Conservation (phyloP, 73 alveolate species). For the Paramecium biaurelia region DNA sequence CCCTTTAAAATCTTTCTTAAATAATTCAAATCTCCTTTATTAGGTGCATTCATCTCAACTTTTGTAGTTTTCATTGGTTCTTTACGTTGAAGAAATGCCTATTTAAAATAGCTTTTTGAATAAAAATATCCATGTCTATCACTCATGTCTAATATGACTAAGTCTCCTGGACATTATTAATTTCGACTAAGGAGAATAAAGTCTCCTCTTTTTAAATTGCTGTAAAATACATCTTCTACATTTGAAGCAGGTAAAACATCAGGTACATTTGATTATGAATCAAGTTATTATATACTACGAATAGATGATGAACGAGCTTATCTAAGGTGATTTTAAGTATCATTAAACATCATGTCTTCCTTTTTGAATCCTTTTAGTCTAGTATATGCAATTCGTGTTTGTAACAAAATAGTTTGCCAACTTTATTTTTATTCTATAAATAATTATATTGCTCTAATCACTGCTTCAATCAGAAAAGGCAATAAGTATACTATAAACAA, state of each 20-base stretch:
- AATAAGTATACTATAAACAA: background rate
- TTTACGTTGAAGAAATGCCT: background rate
- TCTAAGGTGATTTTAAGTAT: background rate
- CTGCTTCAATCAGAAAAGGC: constrained; percentile 24
- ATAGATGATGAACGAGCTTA: background rate
- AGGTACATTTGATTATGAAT: background rate
- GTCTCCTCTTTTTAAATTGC: constrained; percentile 17
- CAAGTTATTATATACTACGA: background rate
- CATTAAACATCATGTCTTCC: background rate
- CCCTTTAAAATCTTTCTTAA: constrained; percentile 7
- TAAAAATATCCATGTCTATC: constrained; percentile 34
- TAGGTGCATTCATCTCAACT: constrained; percentile 37
- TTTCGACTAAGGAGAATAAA: background rate
- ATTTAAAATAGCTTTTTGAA: background rate
- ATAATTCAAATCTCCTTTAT: constrained; percentile 36
- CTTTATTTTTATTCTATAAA: background rate
- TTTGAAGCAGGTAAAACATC: background rate
- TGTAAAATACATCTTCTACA: background rate
- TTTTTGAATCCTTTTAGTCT: background rate
- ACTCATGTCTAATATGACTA: constrained; percentile 30
- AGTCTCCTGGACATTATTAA: constrained; percentile 42
- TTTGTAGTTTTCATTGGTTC: constrained; percentile 15
- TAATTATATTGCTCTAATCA: background rate
- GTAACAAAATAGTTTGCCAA: background rate
- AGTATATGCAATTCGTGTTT: background rate